phyloP scores from a whole-genome alignment of 768 basidiomycete species.

The Kwoniella dejecticola region DNA sequence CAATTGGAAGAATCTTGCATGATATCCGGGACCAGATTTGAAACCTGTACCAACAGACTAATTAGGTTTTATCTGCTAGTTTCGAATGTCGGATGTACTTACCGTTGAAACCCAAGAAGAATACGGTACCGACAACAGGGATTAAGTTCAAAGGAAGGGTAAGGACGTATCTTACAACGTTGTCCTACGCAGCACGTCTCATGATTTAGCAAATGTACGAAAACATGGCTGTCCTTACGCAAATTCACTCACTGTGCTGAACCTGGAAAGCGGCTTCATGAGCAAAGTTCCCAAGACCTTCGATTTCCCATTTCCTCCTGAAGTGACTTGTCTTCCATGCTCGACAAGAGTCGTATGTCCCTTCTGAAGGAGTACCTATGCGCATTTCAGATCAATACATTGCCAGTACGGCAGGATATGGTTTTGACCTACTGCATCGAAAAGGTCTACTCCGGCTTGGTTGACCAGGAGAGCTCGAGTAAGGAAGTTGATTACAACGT shows the following conservation, averaged over 20 bases:
- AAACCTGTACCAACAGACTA: conserved; percentile 24
- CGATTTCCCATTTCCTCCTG: conserved; percentile 47
- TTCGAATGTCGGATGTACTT: not conserved
- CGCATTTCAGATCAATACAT: not conserved
- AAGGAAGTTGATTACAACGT: conserved; percentile 59
- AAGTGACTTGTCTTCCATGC: conserved; percentile 56
- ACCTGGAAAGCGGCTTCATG: conserved; percentile 56
- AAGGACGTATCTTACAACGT: conserved; percentile 64
- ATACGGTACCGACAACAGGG: conserved; percentile 66
- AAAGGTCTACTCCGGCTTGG: conserved; percentile 59
- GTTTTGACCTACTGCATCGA: conserved; percentile 56
- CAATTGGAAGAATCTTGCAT: conserved; percentile 70
- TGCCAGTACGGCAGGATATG: no score
- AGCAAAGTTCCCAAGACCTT: conserved; percentile 62
- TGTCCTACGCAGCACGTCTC: conserved; percentile 28
- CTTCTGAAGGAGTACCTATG: conserved; percentile 56
- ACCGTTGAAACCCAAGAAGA: conserved; percentile 61
- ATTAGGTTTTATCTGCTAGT: not conserved
- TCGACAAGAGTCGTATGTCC: conserved; percentile 59
- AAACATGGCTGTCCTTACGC: not conserved
- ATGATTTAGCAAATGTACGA: not conserved
- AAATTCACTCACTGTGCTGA: conserved; percentile 41
- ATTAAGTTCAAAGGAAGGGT: conserved; percentile 70
- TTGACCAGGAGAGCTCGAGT: conserved; percentile 60
- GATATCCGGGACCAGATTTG: conserved; percentile 63